A percentile compares a stretch with the other conserved stretches of the same genome.
phyloP scores from a whole-genome alignment of 2,329 filamentous ascomycete genomes.

The Bimuria novae-zelandiae region DNA sequence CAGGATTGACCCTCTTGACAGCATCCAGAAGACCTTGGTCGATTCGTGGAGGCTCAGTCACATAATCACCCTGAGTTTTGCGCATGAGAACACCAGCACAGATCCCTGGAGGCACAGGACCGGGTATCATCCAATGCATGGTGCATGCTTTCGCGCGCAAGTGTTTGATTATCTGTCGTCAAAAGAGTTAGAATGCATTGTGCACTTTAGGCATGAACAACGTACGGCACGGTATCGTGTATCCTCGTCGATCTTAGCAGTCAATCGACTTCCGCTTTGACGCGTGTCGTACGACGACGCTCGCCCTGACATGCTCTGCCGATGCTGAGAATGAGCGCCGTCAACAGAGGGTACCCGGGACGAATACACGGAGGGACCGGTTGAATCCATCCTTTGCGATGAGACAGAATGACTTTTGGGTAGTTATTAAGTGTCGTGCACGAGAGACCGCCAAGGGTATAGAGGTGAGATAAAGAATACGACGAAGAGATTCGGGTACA shows the following conservation, averaged over 20 bases:
- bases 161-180: conserved; percentile 34
- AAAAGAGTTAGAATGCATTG: neutral
- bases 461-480: too few relatives aligned
- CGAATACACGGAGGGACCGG: neutral
- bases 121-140: conserved; percentile 28
- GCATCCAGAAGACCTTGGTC: conserved; percentile 48
- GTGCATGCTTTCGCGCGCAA: conserved; percentile 30
- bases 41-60: conserved; percentile 53
- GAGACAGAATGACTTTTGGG: neutral
- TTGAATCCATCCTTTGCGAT: neutral
- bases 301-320: conserved; percentile 1
- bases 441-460: too few relatives aligned
- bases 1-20: conserved; percentile 52
- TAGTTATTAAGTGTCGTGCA: too few relatives aligned
- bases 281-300: conserved; percentile 9
- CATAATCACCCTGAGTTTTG: conserved; percentile 69
- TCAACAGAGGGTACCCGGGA: conserved; percentile 4
- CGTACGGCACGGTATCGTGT: conserved; percentile 30
- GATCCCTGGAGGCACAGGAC: conserved; percentile 14
- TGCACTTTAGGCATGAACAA: neutral
- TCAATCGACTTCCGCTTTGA: conserved; percentile 13
- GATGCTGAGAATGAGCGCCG: neutral
- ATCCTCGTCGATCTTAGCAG: conserved; percentile 30
- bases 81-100: conserved; percentile 70
- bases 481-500: too few relatives aligned